Evolutionary conservation across 1,139 yeast genomes (phyloP), one percentile per base, ranked within the genome.

Genomic region (Meyerozyma guilliermondii): DNA sequence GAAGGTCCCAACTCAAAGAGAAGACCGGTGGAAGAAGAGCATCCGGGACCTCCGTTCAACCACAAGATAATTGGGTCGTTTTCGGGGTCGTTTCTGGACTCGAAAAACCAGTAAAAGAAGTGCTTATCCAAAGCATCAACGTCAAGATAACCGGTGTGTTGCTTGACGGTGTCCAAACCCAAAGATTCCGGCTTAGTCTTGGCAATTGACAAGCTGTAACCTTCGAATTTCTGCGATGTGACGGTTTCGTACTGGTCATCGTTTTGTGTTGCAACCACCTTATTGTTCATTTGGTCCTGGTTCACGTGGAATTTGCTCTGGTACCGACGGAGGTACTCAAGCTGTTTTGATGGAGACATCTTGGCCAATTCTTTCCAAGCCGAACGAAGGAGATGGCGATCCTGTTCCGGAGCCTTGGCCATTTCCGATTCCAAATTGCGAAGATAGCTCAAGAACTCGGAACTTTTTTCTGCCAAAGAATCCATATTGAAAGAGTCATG

Each of bases 1-100:
- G 87, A 70, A 8, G 87, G 86, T 2, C 89, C 88, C 51, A 81
- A 64, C 55, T 82, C 88, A 52, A 82, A 81, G 53, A 82, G 71
- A 43, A 81, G 63, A 6, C 88, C 88, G 6, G 86, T 79, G 56
- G 80, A 61, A 8, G 86, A 80, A 3, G 87, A 80, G 57, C 88
- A 82, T 5, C 88, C 88, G 13, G 89, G 88, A 4, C 88, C 88
- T 43, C 88, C 88, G 52, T 83, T 83, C 54, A 83, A 66, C 88
- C 88, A 82, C 45, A 83, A 65, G 43, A 83, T 70, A 18, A 82
- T 74, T 23, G 85, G 86, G 60, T 82, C 84, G 40, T 60, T 68
- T 46, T 60, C 56, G 10, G 76, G 75, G 57, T 70, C 74, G 55
- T 80, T 80, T 63, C 88, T 72, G 41, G 83, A 77, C 59, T 82